phyloP scores from a whole-genome alignment of 2,329 filamentous ascomycete genomes.

The Hypomyces rosellus region DNA sequence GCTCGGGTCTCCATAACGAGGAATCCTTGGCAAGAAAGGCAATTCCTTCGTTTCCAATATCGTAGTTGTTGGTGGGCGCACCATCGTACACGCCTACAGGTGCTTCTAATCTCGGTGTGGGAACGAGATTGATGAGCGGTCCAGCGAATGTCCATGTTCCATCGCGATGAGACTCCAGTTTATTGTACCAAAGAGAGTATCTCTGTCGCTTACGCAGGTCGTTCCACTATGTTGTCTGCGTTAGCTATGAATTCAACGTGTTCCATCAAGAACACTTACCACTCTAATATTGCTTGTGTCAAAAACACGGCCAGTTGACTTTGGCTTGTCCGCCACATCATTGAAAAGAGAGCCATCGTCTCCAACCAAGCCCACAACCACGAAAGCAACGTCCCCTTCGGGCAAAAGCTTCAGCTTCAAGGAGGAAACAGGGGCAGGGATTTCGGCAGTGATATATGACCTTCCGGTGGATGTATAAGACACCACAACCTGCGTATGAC shows the following conservation, averaged over 20 bases:
- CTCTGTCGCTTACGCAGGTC: slow-evolving; percentile 23
- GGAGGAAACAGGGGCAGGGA: slow-evolving; percentile 26
- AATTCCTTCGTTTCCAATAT: slow-evolving; percentile 29
- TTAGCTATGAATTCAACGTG: too few species aligned
- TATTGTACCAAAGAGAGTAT: slow-evolving; percentile 34
- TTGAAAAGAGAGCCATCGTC: slow-evolving; percentile 28
- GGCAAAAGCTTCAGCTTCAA: slow-evolving; percentile 29
- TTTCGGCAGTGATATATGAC: slow-evolving; percentile 22
- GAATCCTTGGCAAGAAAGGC: slow-evolving; percentile 25
- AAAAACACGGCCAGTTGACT: slow-evolving; percentile 28
- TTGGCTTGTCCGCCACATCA: slow-evolving; percentile 20
- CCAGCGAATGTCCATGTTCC: slow-evolving; percentile 24
- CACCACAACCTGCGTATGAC: slow-evolving; percentile 27
- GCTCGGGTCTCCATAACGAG: slow-evolving; percentile 5
- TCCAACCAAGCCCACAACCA: slow-evolving; percentile 27
- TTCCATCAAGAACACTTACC: slow-evolving; percentile 19
- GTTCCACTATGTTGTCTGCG: slow-evolving; percentile 23
- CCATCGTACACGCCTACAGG: slow-evolving; percentile 21
- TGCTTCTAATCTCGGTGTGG: slow-evolving; percentile 25
- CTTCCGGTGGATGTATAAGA: slow-evolving; percentile 21
- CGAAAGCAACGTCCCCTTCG: slow-evolving; percentile 30
- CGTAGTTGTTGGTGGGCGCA: slow-evolving; percentile 22
- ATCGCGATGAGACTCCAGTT: slow-evolving; percentile 18
- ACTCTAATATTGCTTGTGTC: slow-evolving; percentile 26
- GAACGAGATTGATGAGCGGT: slow-evolving; percentile 28